A percentile compares a stretch with the other conserved stretches of the same genome.
These are phyloP conservation scores for Neurospora discreta DNA, from an alignment of 495 filamentous ascomycete genomes.

Conservation along the genomic window DNA sequence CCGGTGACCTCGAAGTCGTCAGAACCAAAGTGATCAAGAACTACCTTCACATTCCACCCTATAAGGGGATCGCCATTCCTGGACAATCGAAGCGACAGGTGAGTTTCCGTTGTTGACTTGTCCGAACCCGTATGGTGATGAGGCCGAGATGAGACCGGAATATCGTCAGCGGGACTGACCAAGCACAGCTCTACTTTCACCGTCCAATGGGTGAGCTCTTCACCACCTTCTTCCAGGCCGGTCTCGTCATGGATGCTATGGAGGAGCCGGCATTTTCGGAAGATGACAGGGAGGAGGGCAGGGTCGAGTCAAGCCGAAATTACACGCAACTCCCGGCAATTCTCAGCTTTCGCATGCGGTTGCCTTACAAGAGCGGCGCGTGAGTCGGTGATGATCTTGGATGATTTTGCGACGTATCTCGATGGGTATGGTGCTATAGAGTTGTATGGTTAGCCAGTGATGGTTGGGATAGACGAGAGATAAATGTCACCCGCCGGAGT, in stretches of 20 bases:
- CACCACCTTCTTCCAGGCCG: conserved; percentile 23
- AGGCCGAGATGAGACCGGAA: not conserved
- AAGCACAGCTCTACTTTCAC: conserved; percentile 27
- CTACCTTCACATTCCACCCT: conserved; percentile 27
- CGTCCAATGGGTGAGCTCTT: conserved; percentile 31
- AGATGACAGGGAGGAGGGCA: conserved; percentile 9
- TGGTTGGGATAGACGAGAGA: not conserved
- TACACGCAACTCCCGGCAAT: conserved; percentile 27
- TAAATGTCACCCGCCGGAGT: not conserved
- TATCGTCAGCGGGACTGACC: not conserved
- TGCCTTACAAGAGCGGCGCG: not conserved
- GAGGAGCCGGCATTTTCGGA: conserved; percentile 30
- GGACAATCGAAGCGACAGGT: conserved; percentile 24
- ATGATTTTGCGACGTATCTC: not conserved
- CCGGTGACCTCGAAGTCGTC: conserved; percentile 15
- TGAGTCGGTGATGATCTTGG: not conserved
- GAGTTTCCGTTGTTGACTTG: conserved; percentile 4
- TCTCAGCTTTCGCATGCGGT: conserved; percentile 25
- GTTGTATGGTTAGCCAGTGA: not conserved
- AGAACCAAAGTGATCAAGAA: conserved; percentile 19
- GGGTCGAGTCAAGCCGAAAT: conserved; percentile 20
- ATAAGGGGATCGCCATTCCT: conserved; percentile 19
- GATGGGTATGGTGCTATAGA: not conserved
- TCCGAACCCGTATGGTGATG: not conserved
- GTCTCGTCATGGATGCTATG: conserved; percentile 30